These are phyloP conservation scores for Prunus yedoensis DNA, from an alignment of 331 rosid genomes.

Conservation along the genomic window DNA sequence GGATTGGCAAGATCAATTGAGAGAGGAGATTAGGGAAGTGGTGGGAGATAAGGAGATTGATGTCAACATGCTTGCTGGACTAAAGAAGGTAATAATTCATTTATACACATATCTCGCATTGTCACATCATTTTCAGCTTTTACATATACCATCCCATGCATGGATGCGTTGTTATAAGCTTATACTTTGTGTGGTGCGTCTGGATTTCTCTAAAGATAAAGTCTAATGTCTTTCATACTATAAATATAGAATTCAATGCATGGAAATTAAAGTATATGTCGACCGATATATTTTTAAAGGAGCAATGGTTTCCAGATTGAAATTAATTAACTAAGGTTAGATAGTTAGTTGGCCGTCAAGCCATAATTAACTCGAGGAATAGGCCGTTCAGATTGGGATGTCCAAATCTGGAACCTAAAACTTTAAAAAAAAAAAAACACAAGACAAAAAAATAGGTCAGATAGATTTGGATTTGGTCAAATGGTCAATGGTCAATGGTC, in stretches of 20 bases:
- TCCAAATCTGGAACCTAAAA: no score
- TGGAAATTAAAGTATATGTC: no score
- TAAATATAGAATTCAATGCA: background rate
- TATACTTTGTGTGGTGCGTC: background rate
- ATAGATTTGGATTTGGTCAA: background rate
- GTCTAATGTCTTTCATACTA: background rate
- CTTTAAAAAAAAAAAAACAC: no score
- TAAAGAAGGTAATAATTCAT: slow-evolving; percentile 56
- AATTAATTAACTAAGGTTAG: background rate
- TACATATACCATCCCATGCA: no score
- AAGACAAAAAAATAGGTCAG: background rate
- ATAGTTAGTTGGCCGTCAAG: background rate
- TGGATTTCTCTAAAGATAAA: background rate
- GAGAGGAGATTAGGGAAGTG: slow-evolving; percentile 68
- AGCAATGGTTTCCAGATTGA: background rate
- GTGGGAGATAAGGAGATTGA: slow-evolving; percentile 49
- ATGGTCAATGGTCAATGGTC: background rate
- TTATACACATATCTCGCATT: no score
- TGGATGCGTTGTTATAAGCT: background rate
- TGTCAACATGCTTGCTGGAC: slow-evolving; percentile 43
- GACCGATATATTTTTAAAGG: no score
- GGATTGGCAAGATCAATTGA: slow-evolving; percentile 68
- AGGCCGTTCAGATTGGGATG: no score
- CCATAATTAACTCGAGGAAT: no score
- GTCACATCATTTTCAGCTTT: no score